Conservation (phyloP, 805 yeast species). For the Ogataea chonburiensis region DNA sequence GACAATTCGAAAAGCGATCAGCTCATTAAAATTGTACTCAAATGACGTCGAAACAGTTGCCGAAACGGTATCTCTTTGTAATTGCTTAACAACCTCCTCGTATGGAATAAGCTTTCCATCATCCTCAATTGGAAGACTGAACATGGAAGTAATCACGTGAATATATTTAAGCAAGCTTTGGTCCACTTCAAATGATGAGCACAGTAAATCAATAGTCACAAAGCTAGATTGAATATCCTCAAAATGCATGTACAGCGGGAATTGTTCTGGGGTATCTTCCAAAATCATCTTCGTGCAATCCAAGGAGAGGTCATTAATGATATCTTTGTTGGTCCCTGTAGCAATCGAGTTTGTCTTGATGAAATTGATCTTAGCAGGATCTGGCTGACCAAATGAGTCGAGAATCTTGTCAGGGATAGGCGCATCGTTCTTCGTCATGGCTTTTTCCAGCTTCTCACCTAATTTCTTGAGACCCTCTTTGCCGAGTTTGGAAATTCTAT, state of each 20-base stretch:
- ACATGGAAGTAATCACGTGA: slow-evolving; percentile 63
- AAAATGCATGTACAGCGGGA: slow-evolving; percentile 71
- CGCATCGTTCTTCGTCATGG: slow-evolving; percentile 65
- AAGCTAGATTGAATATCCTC: slow-evolving; percentile 82
- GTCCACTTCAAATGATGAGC: slow-evolving; percentile 55
- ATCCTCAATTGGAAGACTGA: slow-evolving; percentile 64
- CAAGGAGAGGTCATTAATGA: slow-evolving; percentile 27
- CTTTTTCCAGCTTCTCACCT: slow-evolving; percentile 51
- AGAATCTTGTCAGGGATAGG: slow-evolving; percentile 73
- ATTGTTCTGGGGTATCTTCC: slow-evolving; percentile 40
- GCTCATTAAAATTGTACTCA: slow-evolving; percentile 62
- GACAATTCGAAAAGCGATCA: slow-evolving; percentile 58
- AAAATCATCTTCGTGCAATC: slow-evolving; percentile 21
- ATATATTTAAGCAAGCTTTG: slow-evolving; percentile 59
- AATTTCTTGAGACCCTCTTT: slow-evolving; percentile 56
- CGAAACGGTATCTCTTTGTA: slow-evolving; percentile 73
- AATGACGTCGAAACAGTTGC: slow-evolving; percentile 56
- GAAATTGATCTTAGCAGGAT: slow-evolving; percentile 71
- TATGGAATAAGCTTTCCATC: slow-evolving; percentile 60
- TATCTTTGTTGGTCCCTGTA: slow-evolving; percentile 47
- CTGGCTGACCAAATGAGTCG: slow-evolving; percentile 63
- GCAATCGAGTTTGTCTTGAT: slow-evolving; percentile 66
- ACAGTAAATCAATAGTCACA: slow-evolving; percentile 60
- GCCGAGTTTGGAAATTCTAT: slow-evolving; percentile 55
- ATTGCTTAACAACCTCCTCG: slow-evolving; percentile 71